Evolutionary conservation across 1,284 basidiomycete species (phyloP), one percentile per base, ranked within the genome.

Genomic region (Fomitopsis pinicola): DNA sequence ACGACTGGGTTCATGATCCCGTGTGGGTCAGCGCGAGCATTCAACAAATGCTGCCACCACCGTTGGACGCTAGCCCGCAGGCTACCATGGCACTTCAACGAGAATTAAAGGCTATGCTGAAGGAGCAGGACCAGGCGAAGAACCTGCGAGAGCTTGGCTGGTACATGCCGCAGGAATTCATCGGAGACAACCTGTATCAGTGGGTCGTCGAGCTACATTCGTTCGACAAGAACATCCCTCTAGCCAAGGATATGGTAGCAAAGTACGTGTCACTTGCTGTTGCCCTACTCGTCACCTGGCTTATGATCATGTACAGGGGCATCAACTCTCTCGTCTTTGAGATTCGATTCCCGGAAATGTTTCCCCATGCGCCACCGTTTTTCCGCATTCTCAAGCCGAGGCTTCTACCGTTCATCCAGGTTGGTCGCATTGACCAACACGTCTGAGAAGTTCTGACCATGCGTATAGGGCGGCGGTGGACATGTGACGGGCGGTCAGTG

Each of bases 151-250:
- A 83, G 55, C 73, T 88, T 7, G 86, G 86, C 9, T 88, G 86
- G 86, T 86, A 84, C 66, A 77, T 88, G 72, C 80, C 86, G 3
- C 78, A 76, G 30, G 81, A 85, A 17, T 72, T 83, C 46, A 80
- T 86, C 33, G 80, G 80, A 8, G 82, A 87, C 67, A 88, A 88
- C 66, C 72, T 87, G 17, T 87, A 85, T 72, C 85, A 85, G 66
- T 88, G 85, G 85, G 82, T 87, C 61, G 80, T 87, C 7, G 86
- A 87, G 70, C 72, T 88, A 74, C 85, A 87, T 71, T 87, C 85
- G 10, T 83, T 88, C 63, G 85, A 88, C 61, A 72, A 76, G 15
- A 71, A 71, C 1, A 69, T 88, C 19, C 84, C 83, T 0, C 76
- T 87, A 56, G 80, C 84, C 2, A 73, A 81, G 64, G 84, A 87